Percentiles rank a stretch among this genome's conserved stretches.
Conservation (phyloP, 768 basidiomycete genomes). For the Leccinum disarticulatum region DNA sequence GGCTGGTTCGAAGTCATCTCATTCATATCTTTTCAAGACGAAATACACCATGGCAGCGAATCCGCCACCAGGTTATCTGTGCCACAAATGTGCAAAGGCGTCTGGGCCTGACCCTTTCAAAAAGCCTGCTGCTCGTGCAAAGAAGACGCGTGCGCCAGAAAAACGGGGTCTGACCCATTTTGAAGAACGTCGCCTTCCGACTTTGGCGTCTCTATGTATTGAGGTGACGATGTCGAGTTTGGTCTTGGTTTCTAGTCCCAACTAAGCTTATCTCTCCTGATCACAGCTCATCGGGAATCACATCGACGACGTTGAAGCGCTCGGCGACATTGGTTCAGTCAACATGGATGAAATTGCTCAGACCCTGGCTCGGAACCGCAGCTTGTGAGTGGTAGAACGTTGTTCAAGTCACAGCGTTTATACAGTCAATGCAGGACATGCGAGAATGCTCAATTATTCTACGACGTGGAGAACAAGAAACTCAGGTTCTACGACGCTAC, state of each 20-base stretch:
- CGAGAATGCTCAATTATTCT: conserved; percentile 83
- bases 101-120: conserved; percentile 86
- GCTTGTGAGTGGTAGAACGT: conserved; percentile 56
- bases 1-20: neutral
- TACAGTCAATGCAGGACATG: conserved; percentile 50
- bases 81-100: conserved; percentile 78
- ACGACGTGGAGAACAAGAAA: conserved; percentile 63
- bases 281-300: conserved; percentile 75
- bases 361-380: conserved; percentile 76
- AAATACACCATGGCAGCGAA: conserved; percentile 80
- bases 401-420: conserved; percentile 1
- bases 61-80: conserved; percentile 75
- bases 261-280: neutral
- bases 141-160: conserved; percentile 62
- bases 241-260: neutral
- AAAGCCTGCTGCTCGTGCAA: conserved; percentile 60
- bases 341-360: conserved; percentile 86
- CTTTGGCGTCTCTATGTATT: conserved; percentile 79
- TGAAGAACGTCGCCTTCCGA: conserved; percentile 68
- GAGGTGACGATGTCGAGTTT: conserved; percentile 42
- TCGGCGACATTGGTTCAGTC: conserved; percentile 83
- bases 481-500: conserved; percentile 88
- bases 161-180: conserved; percentile 67
- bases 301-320: conserved; percentile 85
- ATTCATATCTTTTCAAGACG: conserved; percentile 48